phyloP scores from a whole-genome alignment of 441 rosid species.

The Corymbia calophylla region DNA sequence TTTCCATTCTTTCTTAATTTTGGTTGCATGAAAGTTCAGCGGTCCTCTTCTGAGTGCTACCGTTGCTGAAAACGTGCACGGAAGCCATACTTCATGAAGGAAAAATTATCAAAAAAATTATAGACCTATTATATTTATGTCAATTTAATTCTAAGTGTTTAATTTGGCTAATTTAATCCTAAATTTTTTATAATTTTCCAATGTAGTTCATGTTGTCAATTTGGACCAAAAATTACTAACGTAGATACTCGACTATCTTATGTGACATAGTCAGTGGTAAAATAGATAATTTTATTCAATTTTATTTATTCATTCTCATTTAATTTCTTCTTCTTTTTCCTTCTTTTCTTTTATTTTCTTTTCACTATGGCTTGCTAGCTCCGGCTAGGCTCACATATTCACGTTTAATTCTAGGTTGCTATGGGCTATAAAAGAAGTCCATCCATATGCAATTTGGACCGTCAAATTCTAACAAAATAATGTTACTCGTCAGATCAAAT shows the following conservation, averaged over 20 bases:
- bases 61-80: neutral
- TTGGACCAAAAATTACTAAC: fast-evolving
- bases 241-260: too few relatives aligned
- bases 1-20: neutral
- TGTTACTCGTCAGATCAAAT: neutral
- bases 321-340: too few relatives aligned
- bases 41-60: neutral
- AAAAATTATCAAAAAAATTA: too few relatives aligned
- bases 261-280: too few relatives aligned
- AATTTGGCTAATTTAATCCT: too few relatives aligned
- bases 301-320: too few relatives aligned
- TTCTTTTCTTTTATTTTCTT: too few relatives aligned
- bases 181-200: too few relatives aligned
- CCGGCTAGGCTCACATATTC: neutral
- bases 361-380: neutral
- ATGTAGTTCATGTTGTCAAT: too few relatives aligned
- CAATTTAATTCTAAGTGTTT: too few relatives aligned
- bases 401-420: neutral
- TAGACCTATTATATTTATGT: neutral
- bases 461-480: neutral
- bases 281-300: too few relatives aligned
- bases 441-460: neutral
- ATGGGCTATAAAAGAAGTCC: neutral
- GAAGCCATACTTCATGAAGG: neutral
- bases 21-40: neutral